A percentile compares a stretch with the other conserved stretches of the same genome.
Conservation (phyloP, 208 protist genomes). For the Naegleria lovaniensis region DNA sequence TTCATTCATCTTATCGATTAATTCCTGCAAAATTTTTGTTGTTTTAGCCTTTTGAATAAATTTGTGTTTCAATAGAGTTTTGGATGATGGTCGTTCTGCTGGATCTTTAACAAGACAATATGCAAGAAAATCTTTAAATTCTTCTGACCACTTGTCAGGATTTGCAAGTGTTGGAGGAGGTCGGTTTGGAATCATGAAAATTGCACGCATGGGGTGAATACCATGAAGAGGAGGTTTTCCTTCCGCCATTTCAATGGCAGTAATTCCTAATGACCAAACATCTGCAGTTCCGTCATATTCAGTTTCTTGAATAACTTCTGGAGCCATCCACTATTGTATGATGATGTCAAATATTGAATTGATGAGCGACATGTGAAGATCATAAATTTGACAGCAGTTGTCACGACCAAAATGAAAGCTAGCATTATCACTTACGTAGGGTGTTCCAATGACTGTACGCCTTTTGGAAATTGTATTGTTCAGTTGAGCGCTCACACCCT, state of each 20-base stretch:
- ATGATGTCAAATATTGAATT: background rate
- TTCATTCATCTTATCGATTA: conserved; percentile 23
- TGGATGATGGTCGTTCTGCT: conserved; percentile 50
- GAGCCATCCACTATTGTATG: conserved; percentile 86
- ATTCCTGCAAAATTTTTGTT: background rate
- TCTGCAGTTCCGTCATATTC: conserved; percentile 84
- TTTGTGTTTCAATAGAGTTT: conserved; percentile 54
- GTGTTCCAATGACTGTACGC: conserved; percentile 43
- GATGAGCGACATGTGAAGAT: background rate
- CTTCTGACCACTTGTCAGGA: conserved; percentile 47
- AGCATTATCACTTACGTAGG: background rate
- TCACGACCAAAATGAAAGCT: background rate
- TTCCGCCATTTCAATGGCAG: conserved; percentile 90
- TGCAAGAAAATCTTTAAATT: conserved; percentile 64
- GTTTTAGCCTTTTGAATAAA: conserved; percentile 34
- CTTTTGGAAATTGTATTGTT: conserved; percentile 49
- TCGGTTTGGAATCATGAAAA: conserved; percentile 51
- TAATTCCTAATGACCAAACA: conserved; percentile 90
- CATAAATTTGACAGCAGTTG: background rate
- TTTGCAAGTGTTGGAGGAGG: conserved; percentile 37
- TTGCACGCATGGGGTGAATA: conserved; percentile 66
- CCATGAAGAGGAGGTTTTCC: conserved; percentile 75
- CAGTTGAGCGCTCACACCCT: conserved; percentile 50
- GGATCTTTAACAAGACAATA: conserved; percentile 56
- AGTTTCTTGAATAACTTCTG: conserved; percentile 62